phyloP scores from a whole-genome alignment of 2,329 filamentous ascomycete genomes.

The Tolypocladium cylindrosporum region DNA sequence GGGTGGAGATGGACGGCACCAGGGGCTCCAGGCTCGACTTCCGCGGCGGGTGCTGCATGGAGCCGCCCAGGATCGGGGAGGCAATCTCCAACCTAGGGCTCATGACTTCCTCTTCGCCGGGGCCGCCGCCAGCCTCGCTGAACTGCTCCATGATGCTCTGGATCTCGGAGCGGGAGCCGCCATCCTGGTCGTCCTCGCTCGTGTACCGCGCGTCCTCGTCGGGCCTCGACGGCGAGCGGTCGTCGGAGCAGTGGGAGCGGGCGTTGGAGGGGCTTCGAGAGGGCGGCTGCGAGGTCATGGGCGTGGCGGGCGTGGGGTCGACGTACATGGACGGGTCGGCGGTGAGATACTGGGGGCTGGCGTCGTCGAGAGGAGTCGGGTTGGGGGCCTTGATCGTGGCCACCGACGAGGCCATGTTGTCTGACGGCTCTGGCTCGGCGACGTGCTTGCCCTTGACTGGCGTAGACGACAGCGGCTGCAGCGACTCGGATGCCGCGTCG shows the following conservation, averaged over 20 bases:
- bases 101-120: conserved; percentile 77
- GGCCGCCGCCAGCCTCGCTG: conserved; percentile 61
- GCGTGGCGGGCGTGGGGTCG: conserved; percentile 49
- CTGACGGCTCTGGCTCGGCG: conserved; percentile 8
- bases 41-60: conserved; percentile 65
- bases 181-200: conserved; percentile 56
- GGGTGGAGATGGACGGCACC: conserved; percentile 37
- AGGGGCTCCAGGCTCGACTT: conserved; percentile 77
- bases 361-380: conserved; percentile 23
- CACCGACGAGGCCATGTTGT: conserved; percentile 34
- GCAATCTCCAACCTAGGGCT: conserved; percentile 76
- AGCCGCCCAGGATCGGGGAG: conserved; percentile 62
- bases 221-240: conserved; percentile 43
- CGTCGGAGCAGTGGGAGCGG: conserved; percentile 32
- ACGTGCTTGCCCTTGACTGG: conserved; percentile 15
- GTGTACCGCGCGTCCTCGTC: conserved; percentile 47
- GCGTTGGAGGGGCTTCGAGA: conserved; percentile 50
- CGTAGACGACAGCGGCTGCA: neutral
- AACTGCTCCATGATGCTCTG: conserved; percentile 98
- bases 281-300: conserved; percentile 41
- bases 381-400: conserved; percentile 38
- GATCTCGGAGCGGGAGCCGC: conserved; percentile 72
- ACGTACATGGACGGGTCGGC: conserved; percentile 40
- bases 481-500: neutral
- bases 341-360: conserved; percentile 32